Evolutionary conservation across 2,329 filamentous ascomycete genomes (phyloP), one percentile per base, ranked within the genome.

Genomic region (Fusarium verticillioides): DNA sequence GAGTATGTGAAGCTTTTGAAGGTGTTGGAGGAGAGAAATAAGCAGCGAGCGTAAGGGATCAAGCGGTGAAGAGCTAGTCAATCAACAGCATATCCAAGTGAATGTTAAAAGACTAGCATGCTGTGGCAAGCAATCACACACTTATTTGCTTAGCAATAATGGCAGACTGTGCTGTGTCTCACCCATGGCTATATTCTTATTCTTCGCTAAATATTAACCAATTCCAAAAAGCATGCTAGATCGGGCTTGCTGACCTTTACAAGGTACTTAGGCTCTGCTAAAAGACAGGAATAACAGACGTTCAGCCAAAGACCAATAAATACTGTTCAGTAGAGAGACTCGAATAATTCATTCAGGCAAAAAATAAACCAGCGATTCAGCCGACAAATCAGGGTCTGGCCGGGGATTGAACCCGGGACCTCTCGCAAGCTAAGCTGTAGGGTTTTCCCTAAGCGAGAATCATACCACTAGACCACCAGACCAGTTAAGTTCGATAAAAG

Each of bases 401-500:
- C 83, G 83, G 81, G 83, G 82, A 84, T 84, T 82, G 83, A 84
- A 83, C 83, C 81, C 83, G 82, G 82, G 83, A 83, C 83, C 83
- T 84, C 82, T 83, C 82, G 83, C 83, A 84, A 78, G 73, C 74
- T 60, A 52, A 74, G 80, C 81, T 80, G 50, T 74, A 80, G 82
- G 81, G 81, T 83, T 72, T 77, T 80, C 89, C 89, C 89, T 91
- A 90, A 90, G 89, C 89, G 88, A 89, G 88, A 90, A 91, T 90
- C 88, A 90, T 91, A 90, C 88, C 89, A 87, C 88, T 89, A 90
- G 88, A 89, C 87, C 87, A 89, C 81, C 83, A 84, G 83, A 84
- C 83, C 84, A 34, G 34, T 36, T 34, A 53, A 53, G 23, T 28
- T 37, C 5, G 4, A 18, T 28, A 3, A 4, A 18, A 28, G 9